phyloP scores from a whole-genome alignment of 192 early-diverging fungal genomes.

The Entomortierella lignicola region DNA sequence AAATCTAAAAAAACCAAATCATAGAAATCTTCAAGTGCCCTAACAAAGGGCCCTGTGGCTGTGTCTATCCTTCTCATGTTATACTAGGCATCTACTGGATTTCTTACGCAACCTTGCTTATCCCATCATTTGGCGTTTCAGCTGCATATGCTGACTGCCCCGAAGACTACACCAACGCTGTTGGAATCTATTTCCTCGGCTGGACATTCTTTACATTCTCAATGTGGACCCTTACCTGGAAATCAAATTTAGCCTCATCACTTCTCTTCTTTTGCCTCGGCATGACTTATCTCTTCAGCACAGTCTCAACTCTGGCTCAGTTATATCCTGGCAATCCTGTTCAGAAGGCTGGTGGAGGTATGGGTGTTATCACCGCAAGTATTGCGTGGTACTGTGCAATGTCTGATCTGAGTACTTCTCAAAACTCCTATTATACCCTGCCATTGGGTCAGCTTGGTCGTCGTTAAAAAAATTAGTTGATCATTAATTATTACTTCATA shows the following conservation, averaged over 20 bases:
- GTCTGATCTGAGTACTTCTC: slow-evolving; percentile 60
- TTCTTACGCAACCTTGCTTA: slow-evolving; percentile 59
- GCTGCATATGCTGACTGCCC: slow-evolving; percentile 47
- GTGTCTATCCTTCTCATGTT: not conserved
- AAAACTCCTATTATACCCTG: slow-evolving; percentile 65
- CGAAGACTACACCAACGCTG: slow-evolving; percentile 55
- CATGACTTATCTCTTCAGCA: slow-evolving; percentile 54
- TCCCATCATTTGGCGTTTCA: slow-evolving; percentile 62
- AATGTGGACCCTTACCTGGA: slow-evolving; percentile 59
- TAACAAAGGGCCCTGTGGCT: not conserved
- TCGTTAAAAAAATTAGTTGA: too few relatives aligned
- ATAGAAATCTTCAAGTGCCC: not conserved
- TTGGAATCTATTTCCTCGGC: slow-evolving; percentile 60
- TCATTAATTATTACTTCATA: too few relatives aligned
- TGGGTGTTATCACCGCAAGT: slow-evolving; percentile 58
- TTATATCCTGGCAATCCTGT: slow-evolving; percentile 55
- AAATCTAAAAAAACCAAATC: too few relatives aligned
- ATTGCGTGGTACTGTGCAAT: slow-evolving; percentile 67
- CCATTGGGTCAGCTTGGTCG: slow-evolving; percentile 54
- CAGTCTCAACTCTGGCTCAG: slow-evolving; percentile 55
- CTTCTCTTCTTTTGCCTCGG: slow-evolving; percentile 57
- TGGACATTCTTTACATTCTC: slow-evolving; percentile 66
- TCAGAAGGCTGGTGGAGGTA: slow-evolving; percentile 54
- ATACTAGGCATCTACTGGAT: slow-evolving; percentile 64
- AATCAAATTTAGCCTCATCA: slow-evolving; percentile 60